phyloP scores from a whole-genome alignment of 208 protist species.

The Acanthamoeba polyphaga region DNA sequence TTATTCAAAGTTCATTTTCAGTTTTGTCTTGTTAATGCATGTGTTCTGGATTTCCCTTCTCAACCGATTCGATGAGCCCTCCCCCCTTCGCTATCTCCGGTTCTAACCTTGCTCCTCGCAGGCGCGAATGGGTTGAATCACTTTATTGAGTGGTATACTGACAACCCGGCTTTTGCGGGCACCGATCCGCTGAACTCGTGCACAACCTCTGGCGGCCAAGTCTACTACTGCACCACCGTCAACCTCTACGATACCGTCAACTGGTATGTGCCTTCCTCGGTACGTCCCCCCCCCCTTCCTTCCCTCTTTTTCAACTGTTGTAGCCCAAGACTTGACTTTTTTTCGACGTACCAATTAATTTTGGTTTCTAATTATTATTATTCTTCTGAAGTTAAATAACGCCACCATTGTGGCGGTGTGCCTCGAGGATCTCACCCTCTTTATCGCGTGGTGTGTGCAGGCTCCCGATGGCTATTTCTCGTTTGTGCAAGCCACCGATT shows the following conservation, averaged over 20 bases:
- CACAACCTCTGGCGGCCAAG: neutral
- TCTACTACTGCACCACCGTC: slow-evolving; percentile 33
- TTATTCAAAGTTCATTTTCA: neutral
- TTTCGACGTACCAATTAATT: no score
- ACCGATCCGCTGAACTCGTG: neutral
- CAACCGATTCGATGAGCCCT: no score
- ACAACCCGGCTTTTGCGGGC: neutral
- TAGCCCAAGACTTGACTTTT: neutral
- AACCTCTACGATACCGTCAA: slow-evolving; percentile 33
- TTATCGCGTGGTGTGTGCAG: neutral
- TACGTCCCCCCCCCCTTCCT: neutral
- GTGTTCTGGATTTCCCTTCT: no score
- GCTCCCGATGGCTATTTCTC: neutral
- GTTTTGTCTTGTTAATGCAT: neutral
- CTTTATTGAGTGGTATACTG: slow-evolving; percentile 20
- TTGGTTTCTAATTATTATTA: neutral
- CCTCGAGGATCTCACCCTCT: no score
- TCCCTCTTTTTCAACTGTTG: neutral
- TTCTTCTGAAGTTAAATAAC: neutral
- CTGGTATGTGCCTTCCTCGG: slow-evolving; percentile 28
- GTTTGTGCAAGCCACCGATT: slow-evolving; percentile 17
- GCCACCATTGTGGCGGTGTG: no score
- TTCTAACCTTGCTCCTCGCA: neutral
- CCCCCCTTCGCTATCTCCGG: neutral
- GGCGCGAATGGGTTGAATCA: neutral